Evolutionary conservation across 371 early-diverging fungal species (phyloP).

Genomic region (Mortierella sp.): DNA sequence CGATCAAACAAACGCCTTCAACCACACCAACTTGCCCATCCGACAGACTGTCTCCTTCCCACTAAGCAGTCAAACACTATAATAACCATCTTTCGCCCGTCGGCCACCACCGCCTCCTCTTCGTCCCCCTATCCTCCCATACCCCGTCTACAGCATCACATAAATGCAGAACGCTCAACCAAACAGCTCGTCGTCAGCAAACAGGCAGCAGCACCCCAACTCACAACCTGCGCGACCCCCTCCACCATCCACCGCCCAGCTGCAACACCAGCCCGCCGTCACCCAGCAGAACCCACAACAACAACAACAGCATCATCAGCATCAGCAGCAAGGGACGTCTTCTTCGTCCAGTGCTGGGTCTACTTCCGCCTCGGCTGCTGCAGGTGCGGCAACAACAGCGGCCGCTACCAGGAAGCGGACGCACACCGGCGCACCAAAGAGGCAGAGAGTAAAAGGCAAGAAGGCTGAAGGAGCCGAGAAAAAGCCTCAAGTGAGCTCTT

Average conservation of each 20-base stretch:
- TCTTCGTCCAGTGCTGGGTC: neutral
- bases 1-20: neutral
- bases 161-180: slow-evolving; percentile 5
- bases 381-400: neutral
- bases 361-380: neutral
- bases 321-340: neutral
- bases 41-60: neutral
- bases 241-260: neutral
- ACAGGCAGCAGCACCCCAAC: neutral
- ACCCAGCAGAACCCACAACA: neutral
- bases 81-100: neutral
- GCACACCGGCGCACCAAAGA: slow-evolving; percentile 27
- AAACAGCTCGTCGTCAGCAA: neutral
- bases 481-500: slow-evolving; percentile 54
- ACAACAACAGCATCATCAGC: slow-evolving; percentile 5
- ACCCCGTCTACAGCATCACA: neutral
- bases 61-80: neutral
- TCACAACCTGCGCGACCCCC: neutral
- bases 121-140: neutral
- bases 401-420: slow-evolving; percentile 24
- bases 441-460: slow-evolving; percentile 14
- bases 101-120: neutral
- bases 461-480: slow-evolving; percentile 25
- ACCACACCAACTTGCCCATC: neutral
- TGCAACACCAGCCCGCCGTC: neutral